Percentiles rank a stretch among this genome's conserved stretches.
Conservation (phyloP, 148 eudicot species). For the Heliosperma pusillum region DNA sequence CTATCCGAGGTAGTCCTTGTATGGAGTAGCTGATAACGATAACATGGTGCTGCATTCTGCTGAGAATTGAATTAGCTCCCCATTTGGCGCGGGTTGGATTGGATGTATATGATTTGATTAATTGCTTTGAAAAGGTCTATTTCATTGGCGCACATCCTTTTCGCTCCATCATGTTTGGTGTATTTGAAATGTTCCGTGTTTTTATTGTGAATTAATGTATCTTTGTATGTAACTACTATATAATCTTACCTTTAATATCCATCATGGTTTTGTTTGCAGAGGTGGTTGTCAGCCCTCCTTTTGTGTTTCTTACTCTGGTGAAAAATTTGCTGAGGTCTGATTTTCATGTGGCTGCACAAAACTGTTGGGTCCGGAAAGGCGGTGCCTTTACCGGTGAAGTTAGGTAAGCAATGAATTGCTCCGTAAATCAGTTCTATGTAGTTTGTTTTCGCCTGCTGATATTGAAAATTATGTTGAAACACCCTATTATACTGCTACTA, state of each 20-base stretch:
- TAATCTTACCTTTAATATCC: not conserved
- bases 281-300: constrained; percentile 59
- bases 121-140: not conserved
- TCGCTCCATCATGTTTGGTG: not conserved
- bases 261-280: constrained; percentile 33
- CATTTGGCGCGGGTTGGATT: not conserved
- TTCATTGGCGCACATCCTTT: not conserved
- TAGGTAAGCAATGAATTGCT: constrained; percentile 34
- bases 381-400: constrained; percentile 65
- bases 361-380: constrained; percentile 55
- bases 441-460: not conserved
- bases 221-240: not conserved
- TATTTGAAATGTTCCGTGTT: not conserved
- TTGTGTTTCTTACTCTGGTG: constrained; percentile 41
- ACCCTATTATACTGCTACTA: not conserved
- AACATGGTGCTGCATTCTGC: not conserved
- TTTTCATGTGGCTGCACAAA: constrained; percentile 61
- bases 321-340: constrained; percentile 46
- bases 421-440: not conserved
- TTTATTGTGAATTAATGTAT: not conserved
- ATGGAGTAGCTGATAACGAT: not conserved
- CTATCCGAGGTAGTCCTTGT: not conserved
- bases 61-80: not conserved
- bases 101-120: not conserved
- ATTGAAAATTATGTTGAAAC: not conserved